Base-by-base conservation (phyloP, 257 asterid species). In the Rehmannia glutinosa region DNA sequence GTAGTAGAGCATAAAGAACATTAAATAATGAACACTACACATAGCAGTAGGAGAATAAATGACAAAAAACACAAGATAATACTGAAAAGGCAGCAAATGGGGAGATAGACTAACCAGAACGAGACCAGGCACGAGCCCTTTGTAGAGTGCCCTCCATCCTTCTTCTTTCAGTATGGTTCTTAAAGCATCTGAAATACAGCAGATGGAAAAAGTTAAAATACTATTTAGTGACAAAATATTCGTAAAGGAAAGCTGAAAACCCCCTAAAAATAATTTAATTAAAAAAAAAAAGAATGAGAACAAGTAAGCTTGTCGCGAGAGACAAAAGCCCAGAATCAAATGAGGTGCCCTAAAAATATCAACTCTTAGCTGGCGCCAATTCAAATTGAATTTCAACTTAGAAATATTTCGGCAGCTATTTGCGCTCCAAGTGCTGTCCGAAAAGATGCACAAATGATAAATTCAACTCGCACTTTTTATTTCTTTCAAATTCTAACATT, bases 111-210 rank as follows among this genome's bases (percentile, higher is more conserved):
- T 72, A 71, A 91, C 97, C 87, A 91, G 82, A 75, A 91, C 74
- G 65, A 91, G 97, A 72, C 99, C 81, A 66, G 99, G 99, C 64
- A 63, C 77, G 4, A 94, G 91, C 60, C 99, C 99, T 76, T 77
- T 94, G 81, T 94, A 94, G 57, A 94, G 91, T 62, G 96, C 83
- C 67, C 59, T 85, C 99, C 96, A 94, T 47, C 99, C 99, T 77
- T 94, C 97, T 82, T 94, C 97, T 80, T 73, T 87, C 72, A 91
- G 45, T 52, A 94, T 94, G 86, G 97, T 91, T 75, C 77, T 78
- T 75, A 94, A 27, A 76, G 99, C 99, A 77, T 91, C 99, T 91
- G 88, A 73, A 67, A 73, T 69, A 23, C 80, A 71, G 24, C 55
- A 58, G 25, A 64, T 42, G 23, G 58, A 32, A 39, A 68, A 64